These are phyloP conservation scores for Boletus eberwhitei DNA, from an alignment of 768 basidiomycete genomes.

Conservation along the genomic window DNA sequence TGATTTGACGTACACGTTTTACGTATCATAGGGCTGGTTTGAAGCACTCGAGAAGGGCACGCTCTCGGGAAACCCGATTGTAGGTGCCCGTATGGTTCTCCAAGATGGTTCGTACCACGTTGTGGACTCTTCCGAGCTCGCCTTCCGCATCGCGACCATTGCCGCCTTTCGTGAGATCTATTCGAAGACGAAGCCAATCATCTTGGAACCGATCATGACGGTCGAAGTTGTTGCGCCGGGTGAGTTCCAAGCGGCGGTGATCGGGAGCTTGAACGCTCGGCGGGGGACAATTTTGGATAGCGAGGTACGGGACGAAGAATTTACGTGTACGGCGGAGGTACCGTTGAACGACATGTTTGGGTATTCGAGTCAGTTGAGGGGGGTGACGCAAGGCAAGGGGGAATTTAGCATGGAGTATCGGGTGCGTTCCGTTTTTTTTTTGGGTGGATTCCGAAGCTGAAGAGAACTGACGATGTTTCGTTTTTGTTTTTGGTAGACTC, in stretches of 20 bases:
- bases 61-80: constrained; percentile 83
- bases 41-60: constrained; percentile 92
- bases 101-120: constrained; percentile 91
- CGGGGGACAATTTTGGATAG: constrained; percentile 94
- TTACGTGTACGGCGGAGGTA: constrained; percentile 87
- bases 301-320: constrained; percentile 96
- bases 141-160: constrained; percentile 87
- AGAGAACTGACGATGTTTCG: neutral
- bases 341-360: constrained; percentile 98
- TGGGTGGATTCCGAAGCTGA: neutral
- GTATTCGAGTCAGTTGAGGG: constrained; percentile 89
- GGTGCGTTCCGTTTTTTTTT: constrained; percentile 35
- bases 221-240: constrained; percentile 95
- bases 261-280: constrained; percentile 89
- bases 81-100: constrained; percentile 81
- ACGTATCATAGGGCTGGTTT: constrained; percentile 71
- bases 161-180: constrained; percentile 93
- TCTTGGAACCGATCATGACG: constrained; percentile 98
- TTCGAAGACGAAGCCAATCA: constrained; percentile 67
- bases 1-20: neutral
- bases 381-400: constrained; percentile 95
- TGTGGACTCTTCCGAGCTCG: constrained; percentile 95
- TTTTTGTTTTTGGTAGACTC: constrained; percentile 45
- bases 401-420: constrained; percentile 82
- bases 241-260: constrained; percentile 95